Evolutionary conservation across 805 yeast species (phyloP), one percentile per base, ranked within the genome.

Genomic region (Ogataea paraovalis): DNA sequence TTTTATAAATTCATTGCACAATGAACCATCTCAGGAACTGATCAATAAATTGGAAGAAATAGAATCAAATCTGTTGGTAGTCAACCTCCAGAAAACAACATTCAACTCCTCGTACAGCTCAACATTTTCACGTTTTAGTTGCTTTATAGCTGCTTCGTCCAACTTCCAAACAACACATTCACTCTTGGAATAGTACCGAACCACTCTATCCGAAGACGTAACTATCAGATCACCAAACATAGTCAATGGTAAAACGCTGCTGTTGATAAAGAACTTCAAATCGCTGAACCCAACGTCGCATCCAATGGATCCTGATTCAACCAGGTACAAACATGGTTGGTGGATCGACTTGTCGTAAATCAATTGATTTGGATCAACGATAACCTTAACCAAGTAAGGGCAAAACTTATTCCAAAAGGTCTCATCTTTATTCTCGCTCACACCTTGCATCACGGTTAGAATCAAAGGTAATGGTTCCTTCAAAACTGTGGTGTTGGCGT

Each of bases 1-100:
- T n/a, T n/a, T n/a, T n/a, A n/a, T n/a, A n/a, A n/a, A n/a, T n/a
- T n/a, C n/a, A n/a, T n/a, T n/a, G n/a, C n/a, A n/a, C n/a, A n/a
- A n/a, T n/a, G n/a, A n/a, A 34, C 39, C 16, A 5, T 34, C 21
- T 38, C 22, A 44, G 18, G 58, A 54, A 23, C 65, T 60, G 8
- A 88, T 80, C 43, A 87, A 71, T 21, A 90, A 76, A 61, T 86
- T 87, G 2, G 94, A 88, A 3, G 92, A 77, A 54, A 89, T 70
- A 23, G 87, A 79, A 50, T 82, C 87, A 56, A 85, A 84, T 53
- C 96, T 71, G 57, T 80, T 89, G 48, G 83, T 82, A 32, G 81
- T 72, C 44, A 90, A 67, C 41, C 80, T 76, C 52, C 85, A 69
- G 27, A 83, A 79, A 28, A 89, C 78, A 40, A 73, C 69, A 42